These are phyloP conservation scores for Chaetomium tenue DNA, from an alignment of 495 filamentous ascomycete species.

Conservation along the genomic window DNA sequence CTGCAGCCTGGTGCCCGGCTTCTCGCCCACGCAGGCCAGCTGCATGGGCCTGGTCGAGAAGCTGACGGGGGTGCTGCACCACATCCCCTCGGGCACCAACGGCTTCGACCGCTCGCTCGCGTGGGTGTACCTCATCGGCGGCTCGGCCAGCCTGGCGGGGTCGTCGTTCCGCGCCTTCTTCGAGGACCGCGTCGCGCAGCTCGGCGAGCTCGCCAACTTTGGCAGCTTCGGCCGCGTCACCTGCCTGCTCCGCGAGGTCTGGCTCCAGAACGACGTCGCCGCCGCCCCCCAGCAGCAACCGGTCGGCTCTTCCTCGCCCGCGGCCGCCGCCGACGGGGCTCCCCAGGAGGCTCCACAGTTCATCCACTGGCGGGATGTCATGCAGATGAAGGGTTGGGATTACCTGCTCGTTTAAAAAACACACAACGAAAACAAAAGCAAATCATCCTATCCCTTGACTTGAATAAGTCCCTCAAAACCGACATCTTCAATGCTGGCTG, in stretches of 20 bases:
- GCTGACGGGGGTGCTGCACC: conserved; percentile 66
- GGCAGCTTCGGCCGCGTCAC: conserved; percentile 82
- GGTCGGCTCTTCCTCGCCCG: no score
- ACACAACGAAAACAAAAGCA: not conserved
- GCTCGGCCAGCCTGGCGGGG: conserved; percentile 64
- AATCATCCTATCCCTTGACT: not conserved
- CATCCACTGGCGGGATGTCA: conserved; percentile 92
- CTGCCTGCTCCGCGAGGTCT: conserved; percentile 76
- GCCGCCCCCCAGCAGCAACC: not conserved
- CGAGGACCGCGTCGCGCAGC: conserved; percentile 61
- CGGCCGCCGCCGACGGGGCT: not conserved
- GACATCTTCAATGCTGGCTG: conserved; percentile 39
- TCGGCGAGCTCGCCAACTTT: conserved; percentile 73
- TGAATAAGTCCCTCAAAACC: not conserved
- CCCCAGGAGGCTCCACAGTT: conserved; percentile 48
- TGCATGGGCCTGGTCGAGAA: conserved; percentile 72
- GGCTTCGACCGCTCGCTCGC: conserved; percentile 89
- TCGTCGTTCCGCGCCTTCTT: conserved; percentile 77
- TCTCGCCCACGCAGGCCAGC: conserved; percentile 65
- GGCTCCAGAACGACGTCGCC: conserved; percentile 64
- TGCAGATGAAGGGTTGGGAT: conserved; percentile 88
- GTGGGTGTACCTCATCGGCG: conserved; percentile 89
- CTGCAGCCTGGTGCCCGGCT: conserved; percentile 87
- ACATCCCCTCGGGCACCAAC: conserved; percentile 70
- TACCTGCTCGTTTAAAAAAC: conserved; percentile 73